These are phyloP conservation scores for Dactylellina sp. DNA, from an alignment of 2,329 filamentous ascomycete genomes.

Conservation along the genomic window DNA sequence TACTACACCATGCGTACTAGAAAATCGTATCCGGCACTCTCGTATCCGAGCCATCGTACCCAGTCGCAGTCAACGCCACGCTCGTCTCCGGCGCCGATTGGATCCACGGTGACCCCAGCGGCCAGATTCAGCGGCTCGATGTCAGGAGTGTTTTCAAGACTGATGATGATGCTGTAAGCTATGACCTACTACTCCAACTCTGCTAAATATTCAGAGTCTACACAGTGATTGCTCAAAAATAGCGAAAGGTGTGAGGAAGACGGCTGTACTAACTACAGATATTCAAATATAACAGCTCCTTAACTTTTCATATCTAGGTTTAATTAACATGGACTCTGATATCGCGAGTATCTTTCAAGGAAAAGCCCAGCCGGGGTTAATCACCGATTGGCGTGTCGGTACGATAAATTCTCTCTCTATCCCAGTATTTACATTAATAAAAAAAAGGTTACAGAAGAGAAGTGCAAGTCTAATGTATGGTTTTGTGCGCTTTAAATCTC, in stretches of 20 bases:
- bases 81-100: slow-evolving; percentile 65
- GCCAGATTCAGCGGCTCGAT: slow-evolving; percentile 63
- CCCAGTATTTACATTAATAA: no score
- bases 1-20: slow-evolving; percentile 1
- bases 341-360: slow-evolving; percentile 63
- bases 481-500: no score
- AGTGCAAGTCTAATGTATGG: no score
- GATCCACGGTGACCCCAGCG: slow-evolving; percentile 64
- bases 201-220: no score
- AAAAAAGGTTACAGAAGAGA: no score
- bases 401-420: slow-evolving; percentile 52
- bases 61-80: slow-evolving; percentile 63
- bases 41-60: slow-evolving; percentile 63
- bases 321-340: slow-evolving; percentile 62
- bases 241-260: no score
- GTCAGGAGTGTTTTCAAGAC: slow-evolving; percentile 63
- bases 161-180: slow-evolving; percentile 44
- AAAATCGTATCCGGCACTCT: slow-evolving; percentile 61
- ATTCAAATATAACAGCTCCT: slow-evolving; percentile 59
- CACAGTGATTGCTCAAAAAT: background rate
- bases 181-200: background rate
- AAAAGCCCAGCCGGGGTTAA: slow-evolving; percentile 63
- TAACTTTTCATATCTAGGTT: slow-evolving; percentile 64
- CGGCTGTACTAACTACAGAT: background rate
- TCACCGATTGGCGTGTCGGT: slow-evolving; percentile 65